A percentile compares a stretch with the other conserved stretches of the same genome.
phyloP scores from a whole-genome alignment of 2,329 filamentous ascomycete species.

The Penicillium brevicompactum region DNA sequence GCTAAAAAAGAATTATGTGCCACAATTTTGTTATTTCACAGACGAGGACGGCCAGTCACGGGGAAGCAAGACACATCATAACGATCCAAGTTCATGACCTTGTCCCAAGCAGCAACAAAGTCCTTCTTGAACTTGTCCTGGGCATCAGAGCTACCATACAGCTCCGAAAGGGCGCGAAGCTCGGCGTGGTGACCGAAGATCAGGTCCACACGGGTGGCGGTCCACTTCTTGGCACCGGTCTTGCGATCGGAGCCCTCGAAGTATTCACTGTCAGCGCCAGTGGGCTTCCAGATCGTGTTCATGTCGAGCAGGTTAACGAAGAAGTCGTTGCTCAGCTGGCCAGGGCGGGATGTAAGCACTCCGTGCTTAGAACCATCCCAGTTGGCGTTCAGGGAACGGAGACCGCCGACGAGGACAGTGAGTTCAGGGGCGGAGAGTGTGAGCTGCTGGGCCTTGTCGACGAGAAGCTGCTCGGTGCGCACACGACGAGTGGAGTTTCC shows the following conservation, averaged over 20 bases:
- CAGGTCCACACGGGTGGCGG: constrained; percentile 67
- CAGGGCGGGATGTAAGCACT: constrained; percentile 68
- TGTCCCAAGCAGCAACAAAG: constrained; percentile 71
- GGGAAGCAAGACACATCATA: constrained; percentile 56
- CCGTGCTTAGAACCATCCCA: constrained; percentile 69
- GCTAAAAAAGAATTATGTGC: neutral
- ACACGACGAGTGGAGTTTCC: constrained; percentile 64
- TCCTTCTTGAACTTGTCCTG: constrained; percentile 69
- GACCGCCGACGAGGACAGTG: constrained; percentile 70
- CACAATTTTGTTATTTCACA: constrained; percentile 12
- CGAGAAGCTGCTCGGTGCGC: constrained; percentile 67
- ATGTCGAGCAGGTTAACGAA: constrained; percentile 77
- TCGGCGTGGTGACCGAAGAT: constrained; percentile 75
- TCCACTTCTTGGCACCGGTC: constrained; percentile 68
- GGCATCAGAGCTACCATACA: constrained; percentile 65
- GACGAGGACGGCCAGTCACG: constrained; percentile 19
- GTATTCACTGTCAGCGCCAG: constrained; percentile 53
- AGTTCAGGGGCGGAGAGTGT: constrained; percentile 71
- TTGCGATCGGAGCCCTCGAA: constrained; percentile 68
- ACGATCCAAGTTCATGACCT: constrained; percentile 74
- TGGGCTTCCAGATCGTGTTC: constrained; percentile 64
- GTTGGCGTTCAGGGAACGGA: constrained; percentile 71
- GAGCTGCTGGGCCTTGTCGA: constrained; percentile 72
- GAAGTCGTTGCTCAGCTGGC: constrained; percentile 76
- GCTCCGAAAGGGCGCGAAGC: constrained; percentile 69